phyloP scores from a whole-genome alignment of 768 basidiomycete genomes.

The Hemileccinum impolitum region DNA sequence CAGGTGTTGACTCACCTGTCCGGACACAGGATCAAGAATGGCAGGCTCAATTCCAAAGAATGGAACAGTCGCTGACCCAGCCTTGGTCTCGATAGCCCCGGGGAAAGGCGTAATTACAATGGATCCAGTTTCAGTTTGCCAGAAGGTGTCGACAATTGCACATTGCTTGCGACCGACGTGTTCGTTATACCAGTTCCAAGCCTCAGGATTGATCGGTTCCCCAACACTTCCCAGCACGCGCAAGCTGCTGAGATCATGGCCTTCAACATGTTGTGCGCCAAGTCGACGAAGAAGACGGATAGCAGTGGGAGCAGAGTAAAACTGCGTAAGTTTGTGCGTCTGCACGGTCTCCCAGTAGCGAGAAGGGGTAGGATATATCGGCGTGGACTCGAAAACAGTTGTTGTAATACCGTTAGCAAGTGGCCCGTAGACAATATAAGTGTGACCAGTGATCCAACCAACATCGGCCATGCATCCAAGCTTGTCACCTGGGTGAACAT shows the following conservation, averaged over 20 bases:
- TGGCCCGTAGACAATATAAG: slow-evolving; percentile 96
- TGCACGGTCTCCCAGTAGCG: slow-evolving; percentile 97
- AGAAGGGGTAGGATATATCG: slow-evolving; percentile 92
- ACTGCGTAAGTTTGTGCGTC: slow-evolving; percentile 90
- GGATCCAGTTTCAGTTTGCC: slow-evolving; percentile 98
- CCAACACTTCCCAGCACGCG: slow-evolving; percentile 92
- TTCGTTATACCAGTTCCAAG: slow-evolving; percentile 99
- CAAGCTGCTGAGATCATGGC: slow-evolving; percentile 75
- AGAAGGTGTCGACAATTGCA: slow-evolving; percentile 93
- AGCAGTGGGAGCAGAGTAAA: slow-evolving; percentile 94
- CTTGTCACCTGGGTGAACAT: slow-evolving; percentile 92
- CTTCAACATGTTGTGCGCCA: slow-evolving; percentile 81
- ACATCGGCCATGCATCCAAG: slow-evolving; percentile 99
- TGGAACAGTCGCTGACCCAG: slow-evolving; percentile 94
- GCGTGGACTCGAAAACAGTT: slow-evolving; percentile 93
- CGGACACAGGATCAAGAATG: slow-evolving; percentile 81
- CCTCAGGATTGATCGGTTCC: slow-evolving; percentile 98
- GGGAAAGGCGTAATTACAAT: slow-evolving; percentile 95
- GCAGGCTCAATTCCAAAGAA: slow-evolving; percentile 94
- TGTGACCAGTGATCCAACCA: slow-evolving; percentile 98
- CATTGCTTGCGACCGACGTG: slow-evolving; percentile 85
- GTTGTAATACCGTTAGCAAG: slow-evolving; percentile 83
- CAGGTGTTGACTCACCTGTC: slow-evolving; percentile 43
- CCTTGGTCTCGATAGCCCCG: slow-evolving; percentile 93
- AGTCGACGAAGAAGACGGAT: slow-evolving; percentile 87